Conservation (phyloP, 2,329 filamentous ascomycete genomes). For the Colletotrichum tamarilloi region DNA sequence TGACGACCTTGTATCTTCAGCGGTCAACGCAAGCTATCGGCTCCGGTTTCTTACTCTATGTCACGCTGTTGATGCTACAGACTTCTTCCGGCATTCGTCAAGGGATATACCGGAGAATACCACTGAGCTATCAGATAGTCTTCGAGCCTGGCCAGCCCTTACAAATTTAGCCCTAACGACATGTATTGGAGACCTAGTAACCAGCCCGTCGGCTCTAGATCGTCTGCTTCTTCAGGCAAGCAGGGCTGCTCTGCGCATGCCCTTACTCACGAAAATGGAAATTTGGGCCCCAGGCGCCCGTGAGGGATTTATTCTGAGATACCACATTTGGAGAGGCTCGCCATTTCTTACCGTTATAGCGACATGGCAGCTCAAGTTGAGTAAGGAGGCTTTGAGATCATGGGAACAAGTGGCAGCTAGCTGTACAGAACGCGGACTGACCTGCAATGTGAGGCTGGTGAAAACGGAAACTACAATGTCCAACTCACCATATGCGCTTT, state of each 20-base stretch:
- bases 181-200: background rate
- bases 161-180: background rate
- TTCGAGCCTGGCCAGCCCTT: background rate
- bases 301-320: background rate
- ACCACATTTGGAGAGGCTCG: background rate
- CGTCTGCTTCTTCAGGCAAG: background rate
- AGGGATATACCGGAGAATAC: background rate
- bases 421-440: background rate
- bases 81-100: background rate
- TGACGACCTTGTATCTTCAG: background rate
- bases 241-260: background rate
- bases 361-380: background rate
- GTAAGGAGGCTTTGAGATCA: background rate
- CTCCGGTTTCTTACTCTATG: background rate
- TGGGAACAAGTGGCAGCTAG: conserved; percentile 6
- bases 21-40: background rate
- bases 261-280: background rate
- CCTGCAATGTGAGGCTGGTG: background rate
- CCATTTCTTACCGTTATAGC: background rate
- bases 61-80: conserved; percentile 2
- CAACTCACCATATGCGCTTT: background rate
- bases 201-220: background rate
- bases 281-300: background rate
- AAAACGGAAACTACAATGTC: background rate
- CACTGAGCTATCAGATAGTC: background rate